Evolutionary conservation across 495 filamentous ascomycete genomes (phyloP), one percentile per base, ranked within the genome.

Genomic region (Tuber indicum): DNA sequence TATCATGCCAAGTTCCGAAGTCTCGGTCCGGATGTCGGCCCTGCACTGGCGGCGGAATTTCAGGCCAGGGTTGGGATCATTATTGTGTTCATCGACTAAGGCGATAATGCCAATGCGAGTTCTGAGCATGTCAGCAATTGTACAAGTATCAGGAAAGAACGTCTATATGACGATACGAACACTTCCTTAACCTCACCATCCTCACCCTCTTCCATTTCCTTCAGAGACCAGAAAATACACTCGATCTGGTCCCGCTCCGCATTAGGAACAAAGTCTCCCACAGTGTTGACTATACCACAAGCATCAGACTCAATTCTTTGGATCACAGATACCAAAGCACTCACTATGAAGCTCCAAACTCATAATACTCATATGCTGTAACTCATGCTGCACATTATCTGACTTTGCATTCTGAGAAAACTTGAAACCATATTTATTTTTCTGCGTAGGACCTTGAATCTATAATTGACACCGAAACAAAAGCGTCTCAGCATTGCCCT

Each of bases 331-430:
- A 17, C n/a, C 74, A 23, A 69, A 19, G 17, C 75, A 45, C 58
- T 32, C 76, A 81, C 81, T 75, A 84, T 99, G 96, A n/a, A 98
- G 84, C 82, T 99, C 96, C 9, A 99, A 84, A 80, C 94, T 94
- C 94, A 99, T 94, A 47, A 90, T 93, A 84, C 93, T 97, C 94
- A 98, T 98, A 83, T 97, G 94, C 78, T 97, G 94, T 9, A 91
- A 89, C 83, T 97, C 93, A 78, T 95, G 92, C 79, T 92, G 89
- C 52, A 96, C 91, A 82, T 90, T 94, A 0, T 91, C 92, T 7
- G 91, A 90, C 81, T 90, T 89, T 73, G 87, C 85, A 79, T 91
- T 92, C 82, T 96, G 94, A 1, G 94, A 94, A 83, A 92, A 96
- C 82, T 93, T 96, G 86, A 94, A 93, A 3, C 92, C 93, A 83